These are phyloP conservation scores for Orbilia brochopaga DNA, from an alignment of 2,329 filamentous ascomycete genomes.

Conservation along the genomic window DNA sequence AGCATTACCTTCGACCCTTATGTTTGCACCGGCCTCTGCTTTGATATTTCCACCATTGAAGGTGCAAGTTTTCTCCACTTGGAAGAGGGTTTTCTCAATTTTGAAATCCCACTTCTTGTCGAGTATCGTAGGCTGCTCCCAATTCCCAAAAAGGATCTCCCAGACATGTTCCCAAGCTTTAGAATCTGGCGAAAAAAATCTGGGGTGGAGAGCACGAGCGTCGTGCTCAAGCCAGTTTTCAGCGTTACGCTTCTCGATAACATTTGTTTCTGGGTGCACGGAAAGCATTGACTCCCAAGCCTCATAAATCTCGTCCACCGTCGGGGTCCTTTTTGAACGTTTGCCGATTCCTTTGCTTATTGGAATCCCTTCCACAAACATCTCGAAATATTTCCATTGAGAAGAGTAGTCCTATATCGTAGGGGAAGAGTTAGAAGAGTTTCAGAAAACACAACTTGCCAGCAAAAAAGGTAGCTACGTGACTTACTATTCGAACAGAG, in stretches of 20 bases:
- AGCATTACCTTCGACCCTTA: conserved; percentile 26
- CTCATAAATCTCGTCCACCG: conserved; percentile 29
- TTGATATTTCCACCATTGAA: conserved; percentile 37
- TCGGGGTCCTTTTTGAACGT: conserved; percentile 24
- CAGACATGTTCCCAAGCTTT: conserved; percentile 25
- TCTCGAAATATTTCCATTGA: conserved; percentile 27
- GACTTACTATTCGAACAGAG: conserved; percentile 41
- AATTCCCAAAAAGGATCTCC: conserved; percentile 10
- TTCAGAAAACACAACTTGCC: conserved; percentile 11
- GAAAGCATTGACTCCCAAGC: conserved; percentile 35
- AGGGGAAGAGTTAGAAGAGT: conserved; percentile 12
- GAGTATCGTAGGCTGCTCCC: conserved; percentile 5
- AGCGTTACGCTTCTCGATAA: conserved; percentile 31
- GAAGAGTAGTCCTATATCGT: conserved; percentile 31
- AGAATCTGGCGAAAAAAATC: conserved; percentile 19
- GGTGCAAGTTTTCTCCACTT: conserved; percentile 37
- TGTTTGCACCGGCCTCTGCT: conserved; percentile 23
- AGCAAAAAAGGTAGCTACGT: conserved; percentile 4
- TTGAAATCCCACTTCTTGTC: conserved; percentile 41
- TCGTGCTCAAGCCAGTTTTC: conserved; percentile 40
- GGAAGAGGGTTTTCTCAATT: conserved; percentile 31
- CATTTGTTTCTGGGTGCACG: conserved; percentile 26
- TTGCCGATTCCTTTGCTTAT: conserved; percentile 18
- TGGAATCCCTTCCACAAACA: conserved; percentile 23
- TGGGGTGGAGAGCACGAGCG: conserved; percentile 31